A percentile compares a stretch with the other conserved stretches of the same genome.
phyloP scores from a whole-genome alignment of 2,329 filamentous ascomycete species.

The Neopestalotiopsis sp. region DNA sequence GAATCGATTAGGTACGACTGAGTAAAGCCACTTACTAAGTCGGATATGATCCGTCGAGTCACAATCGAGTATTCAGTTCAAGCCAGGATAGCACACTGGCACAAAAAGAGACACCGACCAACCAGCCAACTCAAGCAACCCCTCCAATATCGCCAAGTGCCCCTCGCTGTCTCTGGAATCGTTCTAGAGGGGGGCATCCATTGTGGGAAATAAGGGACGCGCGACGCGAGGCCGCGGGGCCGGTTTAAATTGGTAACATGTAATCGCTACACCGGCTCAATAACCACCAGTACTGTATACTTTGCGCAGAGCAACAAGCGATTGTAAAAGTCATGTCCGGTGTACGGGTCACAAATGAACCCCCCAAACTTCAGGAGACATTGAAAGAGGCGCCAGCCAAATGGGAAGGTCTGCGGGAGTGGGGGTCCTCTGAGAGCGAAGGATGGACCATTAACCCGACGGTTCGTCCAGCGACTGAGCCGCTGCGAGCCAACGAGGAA shows the following conservation, averaged over 20 bases:
- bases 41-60: background rate
- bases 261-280: background rate
- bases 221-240: constrained; percentile 4
- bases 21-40: constrained; percentile 12
- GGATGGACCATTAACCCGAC: background rate
- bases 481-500: background rate
- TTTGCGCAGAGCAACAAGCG: background rate
- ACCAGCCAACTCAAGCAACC: background rate
- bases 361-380: background rate
- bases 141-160: background rate
- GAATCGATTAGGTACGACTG: constrained; percentile 11
- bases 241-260: background rate
- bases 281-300: background rate
- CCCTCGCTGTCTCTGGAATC: background rate
- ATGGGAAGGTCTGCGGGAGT: background rate
- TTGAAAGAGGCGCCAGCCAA: background rate
- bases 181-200: background rate
- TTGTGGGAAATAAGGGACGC: constrained; percentile 7
- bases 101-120: background rate
- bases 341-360: background rate
- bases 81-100: background rate
- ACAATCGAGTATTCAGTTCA: background rate
- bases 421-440: background rate
- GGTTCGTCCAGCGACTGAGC: background rate
- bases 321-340: background rate